Conservation (phyloP, 179 eudicot species). For the Drosera spatulata region DNA sequence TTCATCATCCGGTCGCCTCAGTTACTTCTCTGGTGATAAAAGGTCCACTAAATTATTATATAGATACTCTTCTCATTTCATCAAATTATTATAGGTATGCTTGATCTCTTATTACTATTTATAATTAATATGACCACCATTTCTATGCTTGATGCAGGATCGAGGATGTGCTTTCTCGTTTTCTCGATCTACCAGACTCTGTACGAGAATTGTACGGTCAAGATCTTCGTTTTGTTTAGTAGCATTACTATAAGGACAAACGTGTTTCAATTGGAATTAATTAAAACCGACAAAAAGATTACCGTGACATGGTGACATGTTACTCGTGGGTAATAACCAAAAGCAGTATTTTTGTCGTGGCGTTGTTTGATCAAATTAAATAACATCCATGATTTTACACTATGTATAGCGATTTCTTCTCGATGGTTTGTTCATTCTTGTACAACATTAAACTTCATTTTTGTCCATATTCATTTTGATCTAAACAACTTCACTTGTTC, state of each 20-base stretch:
- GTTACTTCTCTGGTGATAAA: conserved; percentile 28
- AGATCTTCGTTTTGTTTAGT: background rate
- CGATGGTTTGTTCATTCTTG: background rate
- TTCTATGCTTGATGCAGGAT: conserved; percentile 17
- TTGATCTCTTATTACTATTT: no score
- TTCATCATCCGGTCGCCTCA: conserved; percentile 42
- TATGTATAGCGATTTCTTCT: no score
- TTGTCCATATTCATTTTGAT: background rate
- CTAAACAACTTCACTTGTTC: background rate
- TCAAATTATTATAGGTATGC: no score
- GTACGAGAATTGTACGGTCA: conserved; percentile 13
- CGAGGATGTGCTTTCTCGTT: conserved; percentile 32
- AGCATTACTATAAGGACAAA: background rate
- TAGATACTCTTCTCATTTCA: conserved; percentile 2
- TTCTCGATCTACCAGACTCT: conserved; percentile 19
- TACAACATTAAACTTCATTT: background rate
- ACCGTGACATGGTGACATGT: no score
- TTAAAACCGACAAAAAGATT: background rate
- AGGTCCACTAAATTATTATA: no score
- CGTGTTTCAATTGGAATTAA: background rate
- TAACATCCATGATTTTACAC: no score
- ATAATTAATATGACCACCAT: no score
- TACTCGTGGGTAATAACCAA: no score
- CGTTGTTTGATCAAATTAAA: no score
- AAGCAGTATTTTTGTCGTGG: no score